These are phyloP conservation scores for Arabidopsis hybrid DNA, from an alignment of 441 rosid species.

Conservation along the genomic window DNA sequence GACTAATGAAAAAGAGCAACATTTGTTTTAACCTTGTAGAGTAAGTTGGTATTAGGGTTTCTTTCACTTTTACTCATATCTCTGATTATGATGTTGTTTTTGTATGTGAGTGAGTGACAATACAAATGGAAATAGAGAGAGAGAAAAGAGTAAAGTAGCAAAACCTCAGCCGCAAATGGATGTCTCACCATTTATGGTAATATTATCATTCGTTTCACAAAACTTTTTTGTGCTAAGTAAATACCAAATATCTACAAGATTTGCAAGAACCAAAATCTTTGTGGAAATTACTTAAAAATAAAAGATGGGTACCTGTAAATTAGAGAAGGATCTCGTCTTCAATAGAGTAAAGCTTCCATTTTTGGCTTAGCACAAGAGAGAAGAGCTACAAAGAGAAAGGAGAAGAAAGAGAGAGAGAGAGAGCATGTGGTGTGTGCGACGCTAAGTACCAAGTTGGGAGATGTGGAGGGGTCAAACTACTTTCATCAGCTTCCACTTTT, in stretches of 20 bases:
- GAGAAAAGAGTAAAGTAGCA: slow-evolving; percentile 25
- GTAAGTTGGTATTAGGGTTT: slow-evolving; percentile 1
- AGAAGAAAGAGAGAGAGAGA: background rate
- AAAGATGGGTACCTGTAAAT: slow-evolving; percentile 29
- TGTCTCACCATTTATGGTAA: slow-evolving; percentile 53
- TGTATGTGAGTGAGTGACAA: slow-evolving; percentile 12
- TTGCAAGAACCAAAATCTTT: slow-evolving; percentile 8
- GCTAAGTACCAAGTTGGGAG: slow-evolving; percentile 34
- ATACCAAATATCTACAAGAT: slow-evolving; percentile 6
- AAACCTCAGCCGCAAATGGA: slow-evolving; percentile 52
- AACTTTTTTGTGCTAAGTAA: background rate
- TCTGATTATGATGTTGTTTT: slow-evolving; percentile 37
- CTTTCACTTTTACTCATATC: slow-evolving; percentile 4
- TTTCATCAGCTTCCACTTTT: slow-evolving; percentile 37
- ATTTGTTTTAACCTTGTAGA: background rate
- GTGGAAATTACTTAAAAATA: background rate
- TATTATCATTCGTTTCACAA: background rate
- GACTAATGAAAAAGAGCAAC: background rate
- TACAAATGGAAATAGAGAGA: background rate
- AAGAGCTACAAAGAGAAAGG: background rate
- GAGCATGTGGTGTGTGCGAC: slow-evolving; percentile 35
- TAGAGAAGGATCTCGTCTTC: slow-evolving; percentile 36
- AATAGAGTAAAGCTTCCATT: slow-evolving; percentile 30
- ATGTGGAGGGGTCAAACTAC: slow-evolving; percentile 41
- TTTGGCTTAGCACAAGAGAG: background rate